Base-by-base conservation (phyloP, 1,284 basidiomycete species). In the Leccinum holopus region DNA sequence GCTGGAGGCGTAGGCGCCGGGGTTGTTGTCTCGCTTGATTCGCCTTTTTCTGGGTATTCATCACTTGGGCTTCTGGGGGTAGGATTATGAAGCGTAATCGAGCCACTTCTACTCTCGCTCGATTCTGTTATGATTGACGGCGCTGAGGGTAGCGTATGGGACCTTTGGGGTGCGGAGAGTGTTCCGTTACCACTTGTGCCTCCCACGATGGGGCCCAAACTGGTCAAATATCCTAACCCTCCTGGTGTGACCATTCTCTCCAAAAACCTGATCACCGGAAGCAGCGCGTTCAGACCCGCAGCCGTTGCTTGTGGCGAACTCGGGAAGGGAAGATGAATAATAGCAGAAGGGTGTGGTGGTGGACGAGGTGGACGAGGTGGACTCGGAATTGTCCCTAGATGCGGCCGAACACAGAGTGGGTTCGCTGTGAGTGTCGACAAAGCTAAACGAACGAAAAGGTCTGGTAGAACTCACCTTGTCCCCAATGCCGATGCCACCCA, bases 1-100 rank as follows among this genome's bases (percentile, higher is more conserved):
- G 69, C 39, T 18, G 65, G 57, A 61, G 59, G 41, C 11, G 14
- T 11, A 32, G 52, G 9, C 10, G 49, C 28, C 12, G 30, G 11
- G 16, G 18, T 63, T 18, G 33, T 41, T 25, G 25, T 49, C 8
- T 63, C 59, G 58, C 55, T 61, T 21, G 33, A n/a, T 30, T 61
- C 62, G 25, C 12, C 58, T 55, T 35, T 35, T 35, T 55, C 28
- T 12, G 32, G 54, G 54, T 55, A 55, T 55, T 35, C 54, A 32
- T 32, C 30, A 16, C 28, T 51, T 11, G 49, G 5, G 18, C n/a
- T 53, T 30, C 3, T 35, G 32, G 54, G 32, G 14, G 18, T 33
- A 33, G 54, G 54, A 32, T 55, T 35, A 30, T 55, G 54, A 35
- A 33, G 32, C 18, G 54, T 55, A n/a, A 55, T 55, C 32, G 54